Base-by-base conservation (phyloP, 257 asterid species). In the Capsicum rhomboideum region DNA sequence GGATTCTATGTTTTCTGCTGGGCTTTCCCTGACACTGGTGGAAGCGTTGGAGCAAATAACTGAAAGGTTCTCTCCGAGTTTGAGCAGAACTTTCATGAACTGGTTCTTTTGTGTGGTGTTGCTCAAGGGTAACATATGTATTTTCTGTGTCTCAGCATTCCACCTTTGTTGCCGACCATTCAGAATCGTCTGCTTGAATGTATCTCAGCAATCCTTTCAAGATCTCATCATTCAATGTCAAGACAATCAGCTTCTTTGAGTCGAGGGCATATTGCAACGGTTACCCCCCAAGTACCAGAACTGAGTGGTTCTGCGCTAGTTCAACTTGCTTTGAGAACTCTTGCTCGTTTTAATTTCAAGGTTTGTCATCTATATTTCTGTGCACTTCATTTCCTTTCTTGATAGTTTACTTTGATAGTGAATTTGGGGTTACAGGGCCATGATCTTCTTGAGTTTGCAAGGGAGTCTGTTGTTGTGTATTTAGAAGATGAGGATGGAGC, bases 1-100 rank as follows among this genome's bases (percentile, higher is more conserved):
- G 92, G 98, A 97, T 89, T 93, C 93, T n/a, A 93, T 97, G 98
- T 97, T 97, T 88, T 93, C 98, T 69, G 90, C 91, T 89, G 98
- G 98, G 80, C 92, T 95, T 81, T 93, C 97, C 86, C 81, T 92
- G 85, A 91, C 94, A 83, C 88, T 97, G 50, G 97, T 95, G 86
- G 98, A 93, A 85, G 92, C 98, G 78, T 98, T 97, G 82, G 97
- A 93, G 90, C 90, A 91, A 88, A 90, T 97, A 88, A 91, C 96
- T 42, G 75, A 90, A 90, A 95, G 98, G 99, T 96, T 46, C 40
- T 75, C 40, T 52, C 16, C 46, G 59, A 74, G 75, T 83, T 66
- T 63, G 28, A 79, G 67, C 84, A 82, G 81, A 69, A 50, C 49
- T 83, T 42, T 26, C 71, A 69, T 53, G 81, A 49, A 23, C 75